Conservation (phyloP, 2,329 filamentous ascomycete genomes). For the Colletotrichum endophyticum region DNA sequence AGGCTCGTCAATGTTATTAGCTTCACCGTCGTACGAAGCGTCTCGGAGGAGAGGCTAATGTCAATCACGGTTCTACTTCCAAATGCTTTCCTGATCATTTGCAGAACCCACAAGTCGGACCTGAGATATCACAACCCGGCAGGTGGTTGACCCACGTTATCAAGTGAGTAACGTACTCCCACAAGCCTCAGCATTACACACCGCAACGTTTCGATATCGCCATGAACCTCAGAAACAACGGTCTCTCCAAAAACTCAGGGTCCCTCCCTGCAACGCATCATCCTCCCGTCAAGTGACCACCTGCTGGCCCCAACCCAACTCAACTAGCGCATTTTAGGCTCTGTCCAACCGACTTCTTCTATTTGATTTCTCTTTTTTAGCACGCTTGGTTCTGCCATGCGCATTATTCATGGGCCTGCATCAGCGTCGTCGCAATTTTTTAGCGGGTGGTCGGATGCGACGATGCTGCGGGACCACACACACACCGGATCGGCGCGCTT, state of each 20-base stretch:
- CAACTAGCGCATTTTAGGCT: not conserved
- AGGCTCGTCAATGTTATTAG: too few species aligned
- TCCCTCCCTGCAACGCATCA: not conserved
- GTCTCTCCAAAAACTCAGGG: not conserved
- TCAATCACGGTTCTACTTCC: too few species aligned
- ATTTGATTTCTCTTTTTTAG: not conserved
- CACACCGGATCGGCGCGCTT: conserved; percentile 9
- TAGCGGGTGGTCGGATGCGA: conserved; percentile 1
- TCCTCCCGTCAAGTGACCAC: not conserved
- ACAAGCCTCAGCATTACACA: not conserved
- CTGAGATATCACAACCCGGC: not conserved
- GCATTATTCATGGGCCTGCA: conserved; percentile 8
- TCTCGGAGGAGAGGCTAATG: too few species aligned
- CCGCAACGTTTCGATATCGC: not conserved
- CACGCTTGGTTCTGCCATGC: not conserved
- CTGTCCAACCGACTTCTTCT: not conserved
- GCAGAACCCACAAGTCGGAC: not conserved
- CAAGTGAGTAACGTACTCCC: not conserved
- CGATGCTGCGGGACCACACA: not conserved
- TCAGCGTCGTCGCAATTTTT: not conserved
- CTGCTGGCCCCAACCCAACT: not conserved
- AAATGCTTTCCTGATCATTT: too few species aligned
- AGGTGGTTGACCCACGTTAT: not conserved
- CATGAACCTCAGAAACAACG: not conserved
- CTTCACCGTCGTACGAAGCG: too few species aligned